Evolutionary conservation across 305 asterid genomes (phyloP).

Genomic region (Andrographis paniculata): DNA sequence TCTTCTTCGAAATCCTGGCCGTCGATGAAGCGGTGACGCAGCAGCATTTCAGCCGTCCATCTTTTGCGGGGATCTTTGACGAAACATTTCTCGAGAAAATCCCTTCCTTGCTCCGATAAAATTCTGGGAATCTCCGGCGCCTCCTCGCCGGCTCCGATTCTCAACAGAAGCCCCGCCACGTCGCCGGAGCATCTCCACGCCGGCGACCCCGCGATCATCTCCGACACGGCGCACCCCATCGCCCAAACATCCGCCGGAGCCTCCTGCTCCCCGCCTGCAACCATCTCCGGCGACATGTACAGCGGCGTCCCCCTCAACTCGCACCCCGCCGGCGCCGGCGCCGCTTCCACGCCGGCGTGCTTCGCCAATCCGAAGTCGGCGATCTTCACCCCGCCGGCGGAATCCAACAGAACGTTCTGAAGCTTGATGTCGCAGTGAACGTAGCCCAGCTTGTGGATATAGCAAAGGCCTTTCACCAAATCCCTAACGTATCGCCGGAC

Average conservation of each 20-base stretch:
- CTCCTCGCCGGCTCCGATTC: constrained; percentile 54
- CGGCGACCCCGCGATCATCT: constrained; percentile 53
- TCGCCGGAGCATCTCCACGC: constrained; percentile 43
- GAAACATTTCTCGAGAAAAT: constrained; percentile 50
- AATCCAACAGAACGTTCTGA: constrained; percentile 42
- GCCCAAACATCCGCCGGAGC: constrained; percentile 57
- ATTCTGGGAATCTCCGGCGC: constrained; percentile 47
- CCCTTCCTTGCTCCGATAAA: constrained; percentile 53
- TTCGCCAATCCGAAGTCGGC: constrained; percentile 75
- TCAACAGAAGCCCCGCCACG: constrained; percentile 49
- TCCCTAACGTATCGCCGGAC: constrained; percentile 31
- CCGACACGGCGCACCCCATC: constrained; percentile 52
- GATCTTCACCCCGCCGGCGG: constrained; percentile 32
- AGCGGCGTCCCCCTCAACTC: constrained; percentile 64
- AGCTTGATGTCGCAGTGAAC: constrained; percentile 73
- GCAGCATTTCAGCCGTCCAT: constrained; percentile 59
- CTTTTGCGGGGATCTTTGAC: constrained; percentile 43
- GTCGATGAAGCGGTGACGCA: constrained; percentile 51
- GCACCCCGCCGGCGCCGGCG: constrained; percentile 15
- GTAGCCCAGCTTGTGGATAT: constrained; percentile 43
- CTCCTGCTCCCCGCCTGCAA: constrained; percentile 35
- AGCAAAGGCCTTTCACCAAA: constrained; percentile 36
- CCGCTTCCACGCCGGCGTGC: constrained; percentile 12
- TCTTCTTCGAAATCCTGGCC: constrained; percentile 14
- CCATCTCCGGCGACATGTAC: constrained; percentile 65